Evolutionary conservation across 1,284 basidiomycete species (phyloP), one percentile per base, ranked within the genome.

Genomic region (Cryptococcus sp.): DNA sequence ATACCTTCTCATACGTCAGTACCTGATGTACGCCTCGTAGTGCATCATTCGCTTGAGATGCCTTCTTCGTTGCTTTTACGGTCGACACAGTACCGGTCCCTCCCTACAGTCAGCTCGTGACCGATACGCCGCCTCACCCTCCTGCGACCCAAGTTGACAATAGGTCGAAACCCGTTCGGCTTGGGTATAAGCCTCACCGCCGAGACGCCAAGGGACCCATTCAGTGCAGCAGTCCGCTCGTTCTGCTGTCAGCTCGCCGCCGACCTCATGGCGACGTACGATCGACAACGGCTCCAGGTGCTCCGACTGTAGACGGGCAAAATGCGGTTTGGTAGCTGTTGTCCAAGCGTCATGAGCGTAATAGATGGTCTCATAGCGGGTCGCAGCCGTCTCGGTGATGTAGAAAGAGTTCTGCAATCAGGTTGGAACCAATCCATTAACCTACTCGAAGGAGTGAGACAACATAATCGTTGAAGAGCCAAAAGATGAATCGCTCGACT

Each of bases 331-430:
- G 47, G 88, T 92, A 4, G 97, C 77, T 2, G 72, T 75, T n/a
- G 79, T 76, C 95, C 95, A 99, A 58, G 94, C 91, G 50, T 93
- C 90, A 50, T 97, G 91, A 7, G 90, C 81, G 65, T 95, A 98
- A 69, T 94, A 99, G 0, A 97, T 75, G 0, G 92, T 80, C 44
- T 83, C 81, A 57, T 94, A 89, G n/a, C 85, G 79, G 57, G 86
- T 91, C 2, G 84, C 85, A 5, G 86, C 84, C 0, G 93, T 90
- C 59, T 98, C 91, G 0, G 95, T 98, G 35, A 88, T 79, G 68
- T 97, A 97, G 73, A 97, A 99, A 0, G 85, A 85, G 0, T 89
- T 90, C 87, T 95, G 52, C 38, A 34, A 52, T 38, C 11, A 25
- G 38, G 12, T 32, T 14, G 21, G 21, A 10, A 14, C 5, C 12